Conservation (phyloP, 257 asterid species). For the Salvia rosmarinus region DNA sequence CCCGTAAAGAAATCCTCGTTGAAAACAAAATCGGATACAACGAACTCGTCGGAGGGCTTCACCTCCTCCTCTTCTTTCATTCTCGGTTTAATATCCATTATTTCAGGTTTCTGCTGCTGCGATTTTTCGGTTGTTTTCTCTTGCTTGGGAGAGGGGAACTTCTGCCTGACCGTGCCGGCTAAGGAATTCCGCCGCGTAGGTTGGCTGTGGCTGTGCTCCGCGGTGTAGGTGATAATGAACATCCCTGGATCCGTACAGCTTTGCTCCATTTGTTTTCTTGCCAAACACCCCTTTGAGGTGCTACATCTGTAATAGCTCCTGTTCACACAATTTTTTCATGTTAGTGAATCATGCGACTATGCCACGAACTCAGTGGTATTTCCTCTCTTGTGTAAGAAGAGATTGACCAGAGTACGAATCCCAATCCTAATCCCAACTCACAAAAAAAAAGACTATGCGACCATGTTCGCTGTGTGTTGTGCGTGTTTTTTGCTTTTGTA, state of each 20-base stretch:
- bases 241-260: conserved; percentile 66
- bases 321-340: conserved; percentile 13
- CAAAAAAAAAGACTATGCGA: no score
- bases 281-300: conserved; percentile 88
- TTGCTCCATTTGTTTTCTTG: conserved; percentile 94
- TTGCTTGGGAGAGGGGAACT: conserved; percentile 50
- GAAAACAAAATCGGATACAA: conserved; percentile 40
- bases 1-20: conserved; percentile 73
- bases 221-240: conserved; percentile 76
- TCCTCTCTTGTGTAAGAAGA: no score
- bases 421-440: no score
- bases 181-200: conserved; percentile 81
- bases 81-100: background rate
- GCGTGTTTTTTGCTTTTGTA: background rate
- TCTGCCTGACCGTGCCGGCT: conserved; percentile 82
- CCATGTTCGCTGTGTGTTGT: background rate
- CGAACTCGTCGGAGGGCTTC: background rate
- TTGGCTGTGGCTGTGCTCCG: conserved; percentile 89
- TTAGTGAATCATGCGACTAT: no score
- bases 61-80: conserved; percentile 40
- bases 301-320: conserved; percentile 98
- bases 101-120: no score
- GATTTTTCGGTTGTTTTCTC: conserved; percentile 29
- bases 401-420: no score
- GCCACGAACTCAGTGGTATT: no score